phyloP scores from a whole-genome alignment of 2,329 filamentous ascomycete genomes.

The Neoascochyta sp. region DNA sequence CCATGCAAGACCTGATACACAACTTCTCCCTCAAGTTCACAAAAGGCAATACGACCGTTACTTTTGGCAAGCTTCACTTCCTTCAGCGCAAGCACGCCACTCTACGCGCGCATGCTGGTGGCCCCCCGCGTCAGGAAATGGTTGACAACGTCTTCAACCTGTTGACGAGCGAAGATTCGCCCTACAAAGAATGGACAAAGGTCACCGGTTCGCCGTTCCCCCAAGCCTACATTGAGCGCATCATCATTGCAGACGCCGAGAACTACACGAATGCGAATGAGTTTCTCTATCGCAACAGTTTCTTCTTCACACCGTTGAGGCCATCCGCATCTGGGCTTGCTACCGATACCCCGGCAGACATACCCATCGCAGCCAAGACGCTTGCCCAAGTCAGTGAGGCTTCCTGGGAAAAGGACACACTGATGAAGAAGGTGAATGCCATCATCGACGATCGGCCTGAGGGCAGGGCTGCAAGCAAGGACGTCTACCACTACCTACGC shows the following conservation, averaged over 20 bases:
- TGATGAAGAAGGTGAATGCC: conserved; percentile 23
- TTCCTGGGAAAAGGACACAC: conserved; percentile 22
- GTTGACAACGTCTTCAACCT: conserved; percentile 30
- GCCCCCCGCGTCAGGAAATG: conserved; percentile 40
- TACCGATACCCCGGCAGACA: conserved; percentile 7
- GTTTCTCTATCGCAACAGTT: conserved; percentile 55
- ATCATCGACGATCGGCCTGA: conserved; percentile 27
- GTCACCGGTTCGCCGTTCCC: conserved; percentile 29
- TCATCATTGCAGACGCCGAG: conserved; percentile 54
- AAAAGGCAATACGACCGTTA: conserved; percentile 81
- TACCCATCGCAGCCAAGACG: conserved; percentile 16
- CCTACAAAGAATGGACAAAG: conserved; percentile 23
- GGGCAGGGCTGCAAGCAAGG: conserved; percentile 23
- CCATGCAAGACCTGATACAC: conserved; percentile 65
- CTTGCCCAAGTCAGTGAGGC: conserved; percentile 14
- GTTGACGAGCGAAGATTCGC: conserved; percentile 27
- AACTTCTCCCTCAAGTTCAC: conserved; percentile 86
- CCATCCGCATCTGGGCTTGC: conserved; percentile 8
- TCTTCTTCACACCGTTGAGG: conserved; percentile 52
- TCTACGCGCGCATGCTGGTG: conserved; percentile 45
- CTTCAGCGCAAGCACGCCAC: conserved; percentile 70
- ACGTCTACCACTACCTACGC: conserved; percentile 35
- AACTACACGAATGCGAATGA: conserved; percentile 55
- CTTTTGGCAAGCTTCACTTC: conserved; percentile 73
- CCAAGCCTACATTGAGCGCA: conserved; percentile 47